Percentiles rank a stretch among this genome's conserved stretches.
phyloP scores from a whole-genome alignment of 306 rosid genomes.

The Arachis stenosperma region DNA sequence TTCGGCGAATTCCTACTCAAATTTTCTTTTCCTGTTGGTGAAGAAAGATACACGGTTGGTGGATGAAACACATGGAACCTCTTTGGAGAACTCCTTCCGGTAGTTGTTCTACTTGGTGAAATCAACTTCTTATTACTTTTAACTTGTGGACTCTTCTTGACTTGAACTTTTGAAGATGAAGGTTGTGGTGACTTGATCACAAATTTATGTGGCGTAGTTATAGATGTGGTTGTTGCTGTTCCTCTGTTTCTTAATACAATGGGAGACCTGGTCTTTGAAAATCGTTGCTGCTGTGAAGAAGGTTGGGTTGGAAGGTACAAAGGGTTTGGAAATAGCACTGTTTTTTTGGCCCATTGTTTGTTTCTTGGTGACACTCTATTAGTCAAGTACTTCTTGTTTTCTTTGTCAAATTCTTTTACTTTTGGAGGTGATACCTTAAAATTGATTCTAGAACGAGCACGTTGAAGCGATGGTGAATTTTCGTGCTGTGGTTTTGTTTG shows the following conservation, averaged over 20 bases:
- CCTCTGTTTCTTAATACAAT: conserved; percentile 62
- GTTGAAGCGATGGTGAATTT: conserved; percentile 60
- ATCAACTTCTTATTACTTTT: conserved; percentile 36
- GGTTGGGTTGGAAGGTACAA: conserved; percentile 64
- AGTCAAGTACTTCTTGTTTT: conserved; percentile 57
- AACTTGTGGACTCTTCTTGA: conserved; percentile 58
- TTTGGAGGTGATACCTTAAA: conserved; percentile 90
- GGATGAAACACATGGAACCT: conserved; percentile 54
- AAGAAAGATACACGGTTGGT: conserved; percentile 56
- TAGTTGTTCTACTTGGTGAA: conserved; percentile 44
- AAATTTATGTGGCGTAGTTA: conserved; percentile 72
- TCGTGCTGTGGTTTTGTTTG: conserved; percentile 50
- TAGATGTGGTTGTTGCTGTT: background rate
- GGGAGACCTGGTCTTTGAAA: conserved; percentile 79
- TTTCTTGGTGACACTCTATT: conserved; percentile 87
- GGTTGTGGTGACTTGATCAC: conserved; percentile 71
- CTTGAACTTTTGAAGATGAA: conserved; percentile 65
- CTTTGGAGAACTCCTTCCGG: conserved; percentile 54
- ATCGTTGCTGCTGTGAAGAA: conserved; percentile 56
- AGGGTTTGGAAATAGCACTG: conserved; percentile 95
- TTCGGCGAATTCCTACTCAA: conserved; percentile 64
- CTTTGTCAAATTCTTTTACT: conserved; percentile 63
- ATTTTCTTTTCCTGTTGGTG: conserved; percentile 51
- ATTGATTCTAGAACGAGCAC: conserved; percentile 81
- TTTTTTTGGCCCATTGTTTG: conserved; percentile 81